Base-by-base conservation (phyloP, 208 protist species). In the Leishmania mexicana region DNA sequence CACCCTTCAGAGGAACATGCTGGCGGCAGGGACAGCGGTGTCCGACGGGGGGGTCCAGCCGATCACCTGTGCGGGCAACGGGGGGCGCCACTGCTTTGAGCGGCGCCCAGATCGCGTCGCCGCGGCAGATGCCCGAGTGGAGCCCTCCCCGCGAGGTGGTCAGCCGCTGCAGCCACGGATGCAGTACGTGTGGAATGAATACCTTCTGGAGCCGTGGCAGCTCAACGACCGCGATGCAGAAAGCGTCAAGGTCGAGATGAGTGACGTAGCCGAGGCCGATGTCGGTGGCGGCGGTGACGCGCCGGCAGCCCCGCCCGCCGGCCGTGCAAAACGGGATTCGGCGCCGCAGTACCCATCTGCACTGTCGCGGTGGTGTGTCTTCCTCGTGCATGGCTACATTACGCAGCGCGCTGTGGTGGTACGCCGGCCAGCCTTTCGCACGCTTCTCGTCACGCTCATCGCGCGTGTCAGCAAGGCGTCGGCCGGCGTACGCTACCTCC, bases 1-100 rank as follows among this genome's bases (percentile, higher is more conserved):
- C 83, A 97, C 97, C 17, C 86, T 99, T 45, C 98, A 99, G 87
- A 86, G 83, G 19, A 99, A 99, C 85, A 98, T 97, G 91, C 93
- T 83, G 15, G 81, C 81, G 8, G 75, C 75, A 60, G 75, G 75
- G 47, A 19, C 75, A n/a, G 57, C 42, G 13, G 40, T 19, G 49
- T 6, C 38, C 42, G 67, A 54, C 7, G 76, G 13, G 31, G 76
- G 13, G 31, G 28, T 76, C 35, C 51, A 45, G 38, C 42, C 47
- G 54, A 19, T n/a, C 40, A 28, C 68, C 68, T 17, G 10, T 53
- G 24, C 21, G 24, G 68, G 13, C 24, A 8, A 17, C 42, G 28
- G 24, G 10, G 24, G 31, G 45, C 71, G 24, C 45, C 45, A 24
- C 45, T 7, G 10, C 58, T 64, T 64, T 64, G 28, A 64, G 58